These are phyloP conservation scores for Apiotrichum laibachii DNA, from an alignment of 1,284 basidiomycete genomes.

Conservation along the genomic window DNA sequence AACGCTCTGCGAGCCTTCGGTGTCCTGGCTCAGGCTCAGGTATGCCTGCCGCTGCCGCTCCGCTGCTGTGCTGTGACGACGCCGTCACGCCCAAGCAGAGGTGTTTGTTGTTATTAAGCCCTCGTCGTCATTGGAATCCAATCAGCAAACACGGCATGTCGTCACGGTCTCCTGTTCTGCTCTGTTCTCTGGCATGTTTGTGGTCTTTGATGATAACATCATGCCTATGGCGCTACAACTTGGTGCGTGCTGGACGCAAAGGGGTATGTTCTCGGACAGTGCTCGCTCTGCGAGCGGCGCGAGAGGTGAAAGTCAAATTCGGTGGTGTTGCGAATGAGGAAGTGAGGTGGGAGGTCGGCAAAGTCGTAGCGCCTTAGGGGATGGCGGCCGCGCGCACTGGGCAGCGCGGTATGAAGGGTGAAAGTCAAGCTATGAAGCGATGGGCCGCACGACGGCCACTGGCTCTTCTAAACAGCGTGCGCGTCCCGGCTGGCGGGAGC, in stretches of 20 bases:
- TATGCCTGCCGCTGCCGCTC: too few species aligned
- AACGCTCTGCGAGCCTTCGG: too few species aligned
- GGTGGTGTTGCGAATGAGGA: neutral
- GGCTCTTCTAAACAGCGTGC: neutral
- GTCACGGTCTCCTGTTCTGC: too few species aligned
- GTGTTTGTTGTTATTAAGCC: too few species aligned
- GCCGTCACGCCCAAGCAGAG: too few species aligned
- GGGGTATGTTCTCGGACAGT: neutral
- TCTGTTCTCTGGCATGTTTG: neutral
- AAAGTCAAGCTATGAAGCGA: neutral
- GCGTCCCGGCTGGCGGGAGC: too few species aligned
- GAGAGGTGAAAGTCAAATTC: neutral
- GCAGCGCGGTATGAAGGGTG: neutral
- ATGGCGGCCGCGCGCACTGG: neutral
- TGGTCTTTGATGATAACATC: slow-evolving; percentile 3
- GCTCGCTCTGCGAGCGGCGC: neutral
- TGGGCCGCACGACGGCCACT: too few species aligned
- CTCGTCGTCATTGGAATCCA: too few species aligned
- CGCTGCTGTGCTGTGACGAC: too few species aligned
- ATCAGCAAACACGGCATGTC: too few species aligned
- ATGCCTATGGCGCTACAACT: slow-evolving; percentile 1
- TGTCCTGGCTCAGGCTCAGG: too few species aligned
- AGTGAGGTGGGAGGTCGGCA: neutral
- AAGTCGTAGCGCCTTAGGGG: neutral
- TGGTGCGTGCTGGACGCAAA: neutral